These are phyloP conservation scores for Podospora pseudocomata DNA, from an alignment of 495 filamentous ascomycete genomes.

Conservation along the genomic window DNA sequence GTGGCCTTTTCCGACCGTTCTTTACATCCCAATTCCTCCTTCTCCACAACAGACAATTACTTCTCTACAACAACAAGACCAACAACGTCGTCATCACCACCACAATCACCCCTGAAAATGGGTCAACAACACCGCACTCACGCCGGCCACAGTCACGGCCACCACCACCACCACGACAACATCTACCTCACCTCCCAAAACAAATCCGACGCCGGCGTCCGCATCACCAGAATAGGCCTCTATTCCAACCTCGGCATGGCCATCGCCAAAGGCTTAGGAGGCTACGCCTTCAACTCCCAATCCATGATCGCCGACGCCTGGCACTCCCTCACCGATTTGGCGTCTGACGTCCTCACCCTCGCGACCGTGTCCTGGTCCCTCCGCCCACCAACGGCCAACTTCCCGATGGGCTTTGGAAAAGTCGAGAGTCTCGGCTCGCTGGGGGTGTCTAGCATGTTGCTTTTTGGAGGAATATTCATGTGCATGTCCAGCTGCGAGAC, in stretches of 20 bases:
- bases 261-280: constrained; percentile 83
- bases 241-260: constrained; percentile 93
- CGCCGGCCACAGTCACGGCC: constrained; percentile 46
- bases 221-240: constrained; percentile 89
- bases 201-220: constrained; percentile 88
- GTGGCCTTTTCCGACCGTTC: constrained; percentile 25
- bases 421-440: constrained; percentile 92
- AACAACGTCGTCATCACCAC: neutral
- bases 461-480: constrained; percentile 88
- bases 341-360: constrained; percentile 89
- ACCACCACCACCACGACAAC: constrained; percentile 76
- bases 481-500: constrained; percentile 71
- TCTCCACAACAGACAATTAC: neutral
- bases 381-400: constrained; percentile 72
- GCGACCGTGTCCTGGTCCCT: constrained; percentile 90
- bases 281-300: constrained; percentile 91
- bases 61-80: neutral
- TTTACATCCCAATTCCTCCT: constrained; percentile 6
- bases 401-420: constrained; percentile 92
- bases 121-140: neutral
- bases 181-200: constrained; percentile 82
- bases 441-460: constrained; percentile 84
- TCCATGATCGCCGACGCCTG: constrained; percentile 91
- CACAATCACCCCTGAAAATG: constrained; percentile 5
- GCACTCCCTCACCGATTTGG: constrained; percentile 89